Percentiles rank a stretch among this genome's conserved stretches.
These are phyloP conservation scores for Pseudocercospora macadamiae DNA, from an alignment of 2,329 filamentous ascomycete species.

Conservation along the genomic window DNA sequence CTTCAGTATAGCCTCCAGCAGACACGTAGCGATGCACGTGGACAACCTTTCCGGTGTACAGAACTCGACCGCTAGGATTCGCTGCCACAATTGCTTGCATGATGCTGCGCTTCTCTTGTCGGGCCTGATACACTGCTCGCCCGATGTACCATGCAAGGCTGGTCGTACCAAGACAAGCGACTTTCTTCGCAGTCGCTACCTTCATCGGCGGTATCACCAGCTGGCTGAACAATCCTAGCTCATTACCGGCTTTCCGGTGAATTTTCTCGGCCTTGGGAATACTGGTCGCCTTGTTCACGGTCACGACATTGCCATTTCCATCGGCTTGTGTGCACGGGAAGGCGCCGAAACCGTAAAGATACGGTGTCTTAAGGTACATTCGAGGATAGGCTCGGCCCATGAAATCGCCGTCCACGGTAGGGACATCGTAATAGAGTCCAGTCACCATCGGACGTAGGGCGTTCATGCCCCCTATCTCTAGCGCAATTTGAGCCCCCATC, in stretches of 20 bases:
- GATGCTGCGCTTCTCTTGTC: conserved; percentile 2
- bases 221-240: conserved; percentile 2
- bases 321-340: conserved; percentile 10
- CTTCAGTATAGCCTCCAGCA: conserved; percentile 10
- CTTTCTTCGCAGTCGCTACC: background rate
- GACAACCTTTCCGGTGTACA: conserved; percentile 3
- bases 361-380: conserved; percentile 7
- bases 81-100: conserved; percentile 1
- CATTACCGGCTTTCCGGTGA: conserved; percentile 8
- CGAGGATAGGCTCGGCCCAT: conserved; percentile 12
- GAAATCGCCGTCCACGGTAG: conserved; percentile 6
- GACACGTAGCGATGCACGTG: conserved; percentile 7
- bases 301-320: conserved; percentile 9
- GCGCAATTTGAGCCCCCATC: conserved; percentile 10
- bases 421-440: conserved; percentile 2
- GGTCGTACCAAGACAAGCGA: conserved; percentile 3
- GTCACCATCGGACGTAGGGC: conserved; percentile 5
- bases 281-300: conserved; percentile 4
- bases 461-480: conserved; percentile 8
- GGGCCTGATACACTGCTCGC: background rate
- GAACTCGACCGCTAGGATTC: background rate
- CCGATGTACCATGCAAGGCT: conserved; percentile 8
- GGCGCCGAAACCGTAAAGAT: conserved; percentile 6
- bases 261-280: conserved; percentile 9
- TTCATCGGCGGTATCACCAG: conserved; percentile 5